Percentiles rank a stretch among this genome's conserved stretches.
These are phyloP conservation scores for Botrytis pseudocinerea DNA, from an alignment of 2,329 filamentous ascomycete species.

Conservation along the genomic window DNA sequence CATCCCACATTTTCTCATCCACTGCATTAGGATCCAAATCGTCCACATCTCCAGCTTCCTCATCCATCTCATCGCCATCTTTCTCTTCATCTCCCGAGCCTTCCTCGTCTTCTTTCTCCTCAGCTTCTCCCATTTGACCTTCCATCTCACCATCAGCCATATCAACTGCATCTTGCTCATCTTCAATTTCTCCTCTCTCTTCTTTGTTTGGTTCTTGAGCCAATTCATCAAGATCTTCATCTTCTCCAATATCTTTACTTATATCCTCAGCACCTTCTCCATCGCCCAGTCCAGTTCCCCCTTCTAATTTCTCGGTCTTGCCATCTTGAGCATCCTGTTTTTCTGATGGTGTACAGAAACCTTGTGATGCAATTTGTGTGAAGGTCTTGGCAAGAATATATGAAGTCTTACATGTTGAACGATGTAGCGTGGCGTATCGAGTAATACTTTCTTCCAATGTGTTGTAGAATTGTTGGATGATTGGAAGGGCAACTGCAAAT, in stretches of 20 bases:
- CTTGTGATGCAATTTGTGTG: slow-evolving; percentile 74
- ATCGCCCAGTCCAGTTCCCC: slow-evolving; percentile 89
- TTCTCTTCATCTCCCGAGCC: slow-evolving; percentile 65
- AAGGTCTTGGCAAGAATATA: slow-evolving; percentile 77
- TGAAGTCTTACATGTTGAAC: slow-evolving; percentile 70
- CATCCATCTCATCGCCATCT: slow-evolving; percentile 72
- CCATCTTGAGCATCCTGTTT: slow-evolving; percentile 69
- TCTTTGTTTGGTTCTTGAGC: slow-evolving; percentile 75
- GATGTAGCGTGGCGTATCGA: slow-evolving; percentile 65
- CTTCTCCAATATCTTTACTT: slow-evolving; percentile 91
- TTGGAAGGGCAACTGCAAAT: slow-evolving; percentile 64
- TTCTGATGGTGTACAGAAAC: slow-evolving; percentile 89
- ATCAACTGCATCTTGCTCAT: slow-evolving; percentile 83
- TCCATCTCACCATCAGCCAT: slow-evolving; percentile 92
- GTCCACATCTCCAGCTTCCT: slow-evolving; percentile 88
- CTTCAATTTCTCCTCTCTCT: slow-evolving; percentile 65
- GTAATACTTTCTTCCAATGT: slow-evolving; percentile 60
- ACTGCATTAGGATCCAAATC: slow-evolving; percentile 86
- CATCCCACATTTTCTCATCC: slow-evolving; percentile 99
- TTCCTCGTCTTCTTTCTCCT: slow-evolving; percentile 62
- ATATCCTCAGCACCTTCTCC: slow-evolving; percentile 96
- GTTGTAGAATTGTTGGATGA: slow-evolving; percentile 70
- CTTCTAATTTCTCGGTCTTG: slow-evolving; percentile 78
- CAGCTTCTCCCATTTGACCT: slow-evolving; percentile 72
- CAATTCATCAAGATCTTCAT: slow-evolving; percentile 89